Evolutionary conservation across 305 asterid species (phyloP).

Genomic region (Solanum hybrid): DNA sequence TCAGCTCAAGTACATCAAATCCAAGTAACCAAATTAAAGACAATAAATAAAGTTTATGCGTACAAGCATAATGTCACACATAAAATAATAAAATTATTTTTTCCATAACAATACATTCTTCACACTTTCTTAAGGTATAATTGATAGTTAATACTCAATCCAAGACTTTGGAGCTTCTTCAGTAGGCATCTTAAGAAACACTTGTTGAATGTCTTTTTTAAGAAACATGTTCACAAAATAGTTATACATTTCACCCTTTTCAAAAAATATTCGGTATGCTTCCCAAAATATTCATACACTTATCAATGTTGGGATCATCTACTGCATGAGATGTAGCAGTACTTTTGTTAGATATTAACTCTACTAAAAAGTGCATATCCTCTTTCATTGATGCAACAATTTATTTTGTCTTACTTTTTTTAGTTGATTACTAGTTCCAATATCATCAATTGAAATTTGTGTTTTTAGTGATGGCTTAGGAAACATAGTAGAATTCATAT

Average conservation of each 20-base stretch:
- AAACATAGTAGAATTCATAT: neutral
- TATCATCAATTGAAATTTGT: neutral
- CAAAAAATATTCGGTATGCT: neutral
- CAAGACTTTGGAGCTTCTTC: neutral
- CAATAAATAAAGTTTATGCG: neutral
- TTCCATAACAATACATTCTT: neutral
- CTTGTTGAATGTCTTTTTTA: neutral
- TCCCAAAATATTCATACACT: neutral
- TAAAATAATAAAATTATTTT: no score
- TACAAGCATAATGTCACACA: neutral
- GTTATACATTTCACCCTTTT: neutral
- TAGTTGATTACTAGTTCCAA: neutral
- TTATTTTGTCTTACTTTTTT: neutral
- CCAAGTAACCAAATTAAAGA: neutral
- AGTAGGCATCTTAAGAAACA: no score
- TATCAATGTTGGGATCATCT: neutral
- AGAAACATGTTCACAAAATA: neutral
- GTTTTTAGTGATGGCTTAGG: neutral
- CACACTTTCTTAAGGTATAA: neutral
- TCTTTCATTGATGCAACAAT: neutral
- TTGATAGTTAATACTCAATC: neutral
- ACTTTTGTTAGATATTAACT: neutral
- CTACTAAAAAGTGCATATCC: neutral
- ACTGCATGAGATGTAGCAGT: neutral
- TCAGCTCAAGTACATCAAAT: no score